Conservation (phyloP, 441 rosid species). For the Theobroma grandiflorum region DNA sequence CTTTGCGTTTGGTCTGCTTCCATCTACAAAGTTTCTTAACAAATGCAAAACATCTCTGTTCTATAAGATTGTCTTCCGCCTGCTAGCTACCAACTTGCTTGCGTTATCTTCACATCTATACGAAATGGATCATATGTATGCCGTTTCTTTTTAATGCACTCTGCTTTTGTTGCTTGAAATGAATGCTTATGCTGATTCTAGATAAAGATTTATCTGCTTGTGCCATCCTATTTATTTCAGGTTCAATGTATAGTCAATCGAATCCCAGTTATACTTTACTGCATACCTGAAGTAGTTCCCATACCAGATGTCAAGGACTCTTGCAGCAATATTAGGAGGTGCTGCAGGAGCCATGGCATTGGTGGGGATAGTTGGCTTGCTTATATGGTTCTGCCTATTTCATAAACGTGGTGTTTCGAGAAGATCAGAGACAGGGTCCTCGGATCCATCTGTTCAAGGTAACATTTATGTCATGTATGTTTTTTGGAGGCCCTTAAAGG, state of each 20-base stretch:
- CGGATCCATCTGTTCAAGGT: slow-evolving; percentile 63
- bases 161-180: slow-evolving; percentile 9
- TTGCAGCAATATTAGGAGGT: slow-evolving; percentile 89
- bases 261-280: slow-evolving; percentile 22
- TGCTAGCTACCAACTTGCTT: not conserved
- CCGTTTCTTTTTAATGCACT: slow-evolving; percentile 6
- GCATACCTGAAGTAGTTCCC: slow-evolving; percentile 56
- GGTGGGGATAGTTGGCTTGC: slow-evolving; percentile 51
- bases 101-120: not conserved
- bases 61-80: not conserved
- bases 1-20: not conserved
- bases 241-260: slow-evolving; percentile 45
- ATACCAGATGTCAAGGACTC: slow-evolving; percentile 84
- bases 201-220: slow-evolving; percentile 26
- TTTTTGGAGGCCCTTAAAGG: slow-evolving; percentile 2
- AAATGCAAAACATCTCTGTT: not conserved
- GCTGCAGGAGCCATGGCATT: slow-evolving; percentile 80
- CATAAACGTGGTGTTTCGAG: slow-evolving; percentile 48
- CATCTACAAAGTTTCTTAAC: not conserved
- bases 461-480: slow-evolving; percentile 18
- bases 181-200: not conserved
- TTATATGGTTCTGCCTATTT: slow-evolving; percentile 62
- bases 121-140: not conserved
- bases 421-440: slow-evolving; percentile 73
- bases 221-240: slow-evolving; percentile 40